Evolutionary conservation across 495 filamentous ascomycete species (phyloP), one percentile per base, ranked within the genome.

Genomic region (Physcia stellaris): DNA sequence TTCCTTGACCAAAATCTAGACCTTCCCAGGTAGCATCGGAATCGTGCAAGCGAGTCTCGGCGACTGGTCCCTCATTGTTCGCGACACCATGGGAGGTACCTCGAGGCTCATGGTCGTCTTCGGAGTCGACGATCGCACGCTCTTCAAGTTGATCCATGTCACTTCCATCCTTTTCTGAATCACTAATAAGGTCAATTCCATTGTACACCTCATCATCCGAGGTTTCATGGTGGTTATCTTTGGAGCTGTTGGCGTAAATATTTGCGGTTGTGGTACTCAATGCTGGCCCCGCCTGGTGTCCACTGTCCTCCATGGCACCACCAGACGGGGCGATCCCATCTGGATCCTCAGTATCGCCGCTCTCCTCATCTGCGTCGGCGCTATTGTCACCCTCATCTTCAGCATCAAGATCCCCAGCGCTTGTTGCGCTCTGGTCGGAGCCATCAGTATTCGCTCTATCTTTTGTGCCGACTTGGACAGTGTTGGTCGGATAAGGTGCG

Each of bases 81-180:
- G 60, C 57, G 13, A 51, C 53, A 15, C 64, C 66, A 2, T 55
- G 53, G 6, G 55, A 54, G n/a, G 51, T 45, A 24, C 56, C 58
- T 53, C 49, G 11, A 57, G 54, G 1, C 57, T 56, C 11, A 53
- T 50, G 2, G 58, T 56, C 62, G 37, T 66, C 61, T 45, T 71
- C 66, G 1, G 70, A 73, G 36, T 68, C 64, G 34, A 83, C 64
- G 35, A 86, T 81, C 46, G 76, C 67, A 52, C 75, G 60, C 59
- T 83, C 82, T 67, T 90, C 82, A 47, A 72, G 62, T 58, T 75
- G 70, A 48, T 77, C 68, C 19, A 85, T 67, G 61, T 77, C 73
- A 51, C 75, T 68, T 47, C 85, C 80, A 55, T 84, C 79, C 35
- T 82, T 79, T 43, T 83, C 79, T 6, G 70, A 79, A 33, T 86